Conservation (phyloP, 2,329 filamentous ascomycete species). For the Beauveria scarabaeidicola region DNA sequence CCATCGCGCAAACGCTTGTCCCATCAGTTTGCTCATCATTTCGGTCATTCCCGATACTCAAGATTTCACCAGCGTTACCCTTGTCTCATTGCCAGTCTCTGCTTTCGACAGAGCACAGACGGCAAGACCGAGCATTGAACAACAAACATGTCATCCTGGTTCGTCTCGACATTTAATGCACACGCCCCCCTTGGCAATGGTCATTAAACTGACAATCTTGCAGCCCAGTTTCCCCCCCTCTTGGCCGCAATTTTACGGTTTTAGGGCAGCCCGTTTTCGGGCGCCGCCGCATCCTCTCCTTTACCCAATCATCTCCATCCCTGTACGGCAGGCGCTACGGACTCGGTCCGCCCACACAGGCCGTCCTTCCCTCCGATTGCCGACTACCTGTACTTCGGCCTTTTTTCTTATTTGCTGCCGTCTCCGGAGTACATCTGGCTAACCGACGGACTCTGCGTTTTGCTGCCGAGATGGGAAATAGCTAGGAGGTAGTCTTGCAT, state of each 20-base stretch:
- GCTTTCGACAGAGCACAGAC: neutral
- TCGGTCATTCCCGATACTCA: neutral
- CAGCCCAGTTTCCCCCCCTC: neutral
- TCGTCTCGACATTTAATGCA: neutral
- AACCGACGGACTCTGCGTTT: too few species aligned
- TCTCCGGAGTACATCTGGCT: neutral
- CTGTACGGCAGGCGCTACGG: neutral
- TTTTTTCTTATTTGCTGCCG: neutral
- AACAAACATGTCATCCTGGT: neutral
- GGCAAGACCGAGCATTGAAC: neutral
- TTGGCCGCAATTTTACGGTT: conserved; percentile 6
- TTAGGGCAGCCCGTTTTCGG: neutral
- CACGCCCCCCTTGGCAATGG: neutral
- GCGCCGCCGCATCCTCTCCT: neutral
- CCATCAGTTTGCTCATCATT: neutral
- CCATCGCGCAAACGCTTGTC: neutral
- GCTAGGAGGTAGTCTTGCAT: neutral
- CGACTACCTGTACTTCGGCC: neutral
- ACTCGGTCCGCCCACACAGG: neutral
- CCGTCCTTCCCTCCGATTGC: conserved; percentile 1
- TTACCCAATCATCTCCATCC: neutral
- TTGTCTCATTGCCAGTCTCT: neutral
- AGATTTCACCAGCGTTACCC: neutral
- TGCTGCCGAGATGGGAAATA: too few species aligned
- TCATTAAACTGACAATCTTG: neutral